Base-by-base conservation (phyloP, 2,329 filamentous ascomycete species). In the Alternaria infectoria region DNA sequence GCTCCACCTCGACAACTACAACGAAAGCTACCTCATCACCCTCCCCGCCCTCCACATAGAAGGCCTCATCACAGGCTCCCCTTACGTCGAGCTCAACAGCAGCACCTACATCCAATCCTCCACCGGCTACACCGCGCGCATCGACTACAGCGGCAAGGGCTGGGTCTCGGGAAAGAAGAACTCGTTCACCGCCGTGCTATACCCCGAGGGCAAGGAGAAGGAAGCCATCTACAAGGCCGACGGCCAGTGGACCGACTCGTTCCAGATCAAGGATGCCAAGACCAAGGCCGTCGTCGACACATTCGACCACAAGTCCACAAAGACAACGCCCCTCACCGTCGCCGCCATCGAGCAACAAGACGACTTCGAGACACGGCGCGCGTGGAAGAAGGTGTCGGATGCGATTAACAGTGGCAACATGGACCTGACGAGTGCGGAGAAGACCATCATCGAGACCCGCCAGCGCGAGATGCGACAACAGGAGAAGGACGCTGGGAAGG, bases 141-240 rank as follows among this genome's bases (percentile, higher is more conserved):
- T 98, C 74, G 93, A 97, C 78, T 99, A 97, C 83, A 91, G 89
- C 65, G 94, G 95, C 74, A 95, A 93, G 79, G 95, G 95, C 61
- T 99, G 95, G 95, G 81, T 99, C 10, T 93, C 91, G 49, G 96
- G 95, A 69, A 97, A 97, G 86, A 97, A 97, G 85, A 98, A 98
- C 83, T 91, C 87, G 60, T 93, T 98, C 78, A 88, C 85, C 12
- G 95, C 93, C 13, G 85, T 85, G 23, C 79, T 98, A 61, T 93
- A 91, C 82, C 92, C 80, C 81, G 89, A 83, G 65, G 87, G 85
- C 66, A 89, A 82, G 81, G 93, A 90, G 80, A 91, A 91, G 81
- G 90, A 92, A 56, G 86, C 88, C 64, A 84, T 90, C 52, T 97
- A 95, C 84, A 93, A 89, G n/a, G 86, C 91, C 43, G 90, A 93